These are phyloP conservation scores for Phlyctochytrium planicorne DNA, from an alignment of 192 early-diverging fungal genomes.

Conservation along the genomic window DNA sequence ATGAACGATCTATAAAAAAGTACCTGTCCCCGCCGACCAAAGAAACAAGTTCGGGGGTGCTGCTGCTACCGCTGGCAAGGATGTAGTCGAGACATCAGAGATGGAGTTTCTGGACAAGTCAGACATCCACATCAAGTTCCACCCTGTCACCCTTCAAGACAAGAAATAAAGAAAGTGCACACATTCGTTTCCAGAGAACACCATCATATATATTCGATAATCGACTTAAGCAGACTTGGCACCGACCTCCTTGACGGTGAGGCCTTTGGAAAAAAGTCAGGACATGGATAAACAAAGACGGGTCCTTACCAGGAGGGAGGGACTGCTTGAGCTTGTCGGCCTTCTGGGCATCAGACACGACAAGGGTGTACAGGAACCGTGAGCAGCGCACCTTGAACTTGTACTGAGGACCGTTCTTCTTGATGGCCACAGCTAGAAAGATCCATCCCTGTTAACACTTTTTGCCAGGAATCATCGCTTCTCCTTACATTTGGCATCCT, in stretches of 20 bases:
- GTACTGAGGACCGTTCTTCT: constrained; percentile 87
- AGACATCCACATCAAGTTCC: constrained; percentile 15
- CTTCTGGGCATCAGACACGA: constrained; percentile 91
- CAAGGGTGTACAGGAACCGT: constrained; percentile 96
- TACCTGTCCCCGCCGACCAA: background rate
- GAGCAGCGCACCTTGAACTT: constrained; percentile 99
- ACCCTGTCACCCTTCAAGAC: background rate
- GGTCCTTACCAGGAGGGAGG: constrained; percentile 78
- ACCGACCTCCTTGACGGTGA: constrained; percentile 5
- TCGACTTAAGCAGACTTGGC: constrained; percentile 4
- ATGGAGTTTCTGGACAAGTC: constrained; percentile 14
- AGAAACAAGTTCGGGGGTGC: constrained; percentile 10
- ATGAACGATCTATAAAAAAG: no score
- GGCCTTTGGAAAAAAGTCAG: background rate
- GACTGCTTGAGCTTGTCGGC: constrained; percentile 94
- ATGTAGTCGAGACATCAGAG: background rate
- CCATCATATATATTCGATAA: no score
- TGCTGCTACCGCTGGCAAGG: constrained; percentile 10
- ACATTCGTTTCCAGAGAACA: no score
- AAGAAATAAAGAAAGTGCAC: no score
- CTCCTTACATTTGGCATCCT: constrained; percentile 83
- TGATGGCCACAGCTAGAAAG: constrained; percentile 76
- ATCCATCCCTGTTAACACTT: background rate
- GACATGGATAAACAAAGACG: background rate
- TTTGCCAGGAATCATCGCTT: background rate